Conservation (phyloP, 768 basidiomycete species). For the Boletus barrowsii region DNA sequence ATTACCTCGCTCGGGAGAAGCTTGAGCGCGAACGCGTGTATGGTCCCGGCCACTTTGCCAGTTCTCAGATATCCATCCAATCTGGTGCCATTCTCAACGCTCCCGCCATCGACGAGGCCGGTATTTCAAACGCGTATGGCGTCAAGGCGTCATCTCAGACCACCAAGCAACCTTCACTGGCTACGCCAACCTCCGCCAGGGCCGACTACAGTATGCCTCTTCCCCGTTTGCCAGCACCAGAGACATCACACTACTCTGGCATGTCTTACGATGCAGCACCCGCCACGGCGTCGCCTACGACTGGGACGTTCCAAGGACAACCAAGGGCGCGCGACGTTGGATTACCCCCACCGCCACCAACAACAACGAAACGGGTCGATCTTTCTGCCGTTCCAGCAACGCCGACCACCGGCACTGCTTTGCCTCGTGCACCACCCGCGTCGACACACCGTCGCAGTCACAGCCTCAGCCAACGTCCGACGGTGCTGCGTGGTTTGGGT, state of each 20-base stretch:
- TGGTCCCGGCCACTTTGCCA: slow-evolving; percentile 91
- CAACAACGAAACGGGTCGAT: slow-evolving; percentile 31
- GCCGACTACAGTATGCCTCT: slow-evolving; percentile 83
- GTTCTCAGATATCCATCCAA: slow-evolving; percentile 73
- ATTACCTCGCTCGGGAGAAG: slow-evolving; percentile 94
- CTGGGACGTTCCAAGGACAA: slow-evolving; percentile 54
- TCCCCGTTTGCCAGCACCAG: slow-evolving; percentile 77
- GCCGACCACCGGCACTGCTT: slow-evolving; percentile 27
- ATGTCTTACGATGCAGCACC: slow-evolving; percentile 69
- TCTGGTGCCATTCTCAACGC: slow-evolving; percentile 22
- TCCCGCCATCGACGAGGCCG: slow-evolving; percentile 17
- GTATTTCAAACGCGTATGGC: slow-evolving; percentile 14
- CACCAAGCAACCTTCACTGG: slow-evolving; percentile 29
- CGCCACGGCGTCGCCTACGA: slow-evolving; percentile 52
- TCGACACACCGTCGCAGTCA: slow-evolving; percentile 81
- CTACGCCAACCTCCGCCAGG: slow-evolving; percentile 34
- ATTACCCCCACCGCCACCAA: slow-evolving; percentile 35
- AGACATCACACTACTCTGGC: slow-evolving; percentile 76
- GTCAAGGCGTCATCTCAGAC: slow-evolving; percentile 31
- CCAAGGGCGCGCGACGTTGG: slow-evolving; percentile 69
- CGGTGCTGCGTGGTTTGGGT: slow-evolving; percentile 50
- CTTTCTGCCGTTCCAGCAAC: slow-evolving; percentile 20
- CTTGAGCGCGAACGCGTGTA: slow-evolving; percentile 92
- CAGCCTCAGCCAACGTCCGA: slow-evolving; percentile 75
- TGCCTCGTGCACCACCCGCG: slow-evolving; percentile 71